Conservation (phyloP, 768 basidiomycete species). For the Harrya chromipes region DNA sequence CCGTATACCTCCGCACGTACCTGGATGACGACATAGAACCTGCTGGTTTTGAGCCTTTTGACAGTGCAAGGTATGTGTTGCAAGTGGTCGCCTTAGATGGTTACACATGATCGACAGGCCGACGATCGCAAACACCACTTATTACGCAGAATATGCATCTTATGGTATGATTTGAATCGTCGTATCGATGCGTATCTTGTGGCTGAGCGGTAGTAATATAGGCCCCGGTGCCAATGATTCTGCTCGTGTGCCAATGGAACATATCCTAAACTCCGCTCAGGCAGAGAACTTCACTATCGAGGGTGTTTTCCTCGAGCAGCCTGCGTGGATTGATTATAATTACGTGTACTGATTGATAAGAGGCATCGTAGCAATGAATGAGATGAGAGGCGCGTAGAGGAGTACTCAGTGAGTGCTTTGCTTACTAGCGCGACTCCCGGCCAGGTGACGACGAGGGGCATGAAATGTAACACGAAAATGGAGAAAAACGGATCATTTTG, state of each 20-base stretch:
- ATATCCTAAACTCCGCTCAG: constrained; percentile 40
- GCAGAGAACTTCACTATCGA: constrained; percentile 45
- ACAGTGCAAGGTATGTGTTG: constrained; percentile 14
- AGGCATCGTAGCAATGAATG: background rate
- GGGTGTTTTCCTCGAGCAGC: constrained; percentile 48
- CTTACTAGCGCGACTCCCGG: too few species aligned
- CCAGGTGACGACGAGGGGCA: too few species aligned
- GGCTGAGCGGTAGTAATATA: constrained; percentile 10
- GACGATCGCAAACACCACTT: constrained; percentile 49
- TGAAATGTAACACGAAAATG: too few species aligned
- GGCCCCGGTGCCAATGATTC: constrained; percentile 50
- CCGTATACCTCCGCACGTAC: constrained; percentile 50
- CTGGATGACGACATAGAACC: constrained; percentile 53
- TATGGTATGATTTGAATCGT: constrained; percentile 33
- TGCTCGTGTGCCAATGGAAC: constrained; percentile 44
- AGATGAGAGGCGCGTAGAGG: too few species aligned
- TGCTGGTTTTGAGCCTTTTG: constrained; percentile 43
- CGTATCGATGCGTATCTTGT: background rate
- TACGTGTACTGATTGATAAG: constrained; percentile 37
- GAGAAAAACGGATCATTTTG: too few species aligned
- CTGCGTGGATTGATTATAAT: constrained; percentile 53
- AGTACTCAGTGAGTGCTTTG: too few species aligned
- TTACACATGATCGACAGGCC: constrained; percentile 34
- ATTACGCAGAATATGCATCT: constrained; percentile 58
- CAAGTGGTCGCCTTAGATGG: constrained; percentile 14